phyloP scores from a whole-genome alignment of 1,284 basidiomycete genomes.

The Sanghuangporus baumii region DNA sequence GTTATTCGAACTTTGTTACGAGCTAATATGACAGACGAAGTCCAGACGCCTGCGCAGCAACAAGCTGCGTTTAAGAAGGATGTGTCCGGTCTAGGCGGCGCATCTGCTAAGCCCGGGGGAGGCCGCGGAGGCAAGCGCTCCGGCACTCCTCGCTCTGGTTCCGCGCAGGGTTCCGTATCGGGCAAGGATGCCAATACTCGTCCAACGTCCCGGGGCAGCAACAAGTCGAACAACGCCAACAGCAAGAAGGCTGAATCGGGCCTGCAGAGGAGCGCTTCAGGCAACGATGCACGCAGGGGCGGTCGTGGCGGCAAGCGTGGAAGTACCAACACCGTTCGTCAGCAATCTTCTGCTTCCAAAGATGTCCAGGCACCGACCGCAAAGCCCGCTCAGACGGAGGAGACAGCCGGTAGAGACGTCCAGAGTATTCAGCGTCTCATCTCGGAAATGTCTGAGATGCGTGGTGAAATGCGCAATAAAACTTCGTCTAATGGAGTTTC shows the following conservation, averaged over 20 bases:
- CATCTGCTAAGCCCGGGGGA: not conserved
- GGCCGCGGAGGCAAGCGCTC: constrained; percentile 14
- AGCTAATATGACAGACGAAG: constrained; percentile 80
- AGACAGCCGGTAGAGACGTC: constrained; percentile 66
- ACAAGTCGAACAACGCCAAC: constrained; percentile 6
- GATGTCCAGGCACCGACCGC: constrained; percentile 3
- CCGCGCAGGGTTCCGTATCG: constrained; percentile 1
- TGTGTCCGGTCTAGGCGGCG: not conserved
- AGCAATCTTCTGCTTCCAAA: constrained; percentile 7
- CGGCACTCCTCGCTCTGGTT: constrained; percentile 5
- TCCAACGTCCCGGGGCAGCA: constrained; percentile 16
- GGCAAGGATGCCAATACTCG: constrained; percentile 8
- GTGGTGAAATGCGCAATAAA: constrained; percentile 35
- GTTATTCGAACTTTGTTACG: constrained; percentile 49
- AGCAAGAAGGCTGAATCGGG: not conserved
- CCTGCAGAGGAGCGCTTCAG: not conserved
- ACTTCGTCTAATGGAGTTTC: constrained; percentile 46
- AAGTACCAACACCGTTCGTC: constrained; percentile 36
- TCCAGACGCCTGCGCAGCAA: constrained; percentile 47
- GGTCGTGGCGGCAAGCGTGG: constrained; percentile 36
- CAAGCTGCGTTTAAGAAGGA: constrained; percentile 26
- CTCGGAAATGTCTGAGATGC: constrained; percentile 47
- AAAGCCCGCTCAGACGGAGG: constrained; percentile 30
- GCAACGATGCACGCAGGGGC: constrained; percentile 32
- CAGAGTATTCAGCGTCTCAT: constrained; percentile 79